Evolutionary conservation across 1,284 basidiomycete genomes (phyloP), one percentile per base, ranked within the genome.

Genomic region (Rhodotorula sp.): DNA sequence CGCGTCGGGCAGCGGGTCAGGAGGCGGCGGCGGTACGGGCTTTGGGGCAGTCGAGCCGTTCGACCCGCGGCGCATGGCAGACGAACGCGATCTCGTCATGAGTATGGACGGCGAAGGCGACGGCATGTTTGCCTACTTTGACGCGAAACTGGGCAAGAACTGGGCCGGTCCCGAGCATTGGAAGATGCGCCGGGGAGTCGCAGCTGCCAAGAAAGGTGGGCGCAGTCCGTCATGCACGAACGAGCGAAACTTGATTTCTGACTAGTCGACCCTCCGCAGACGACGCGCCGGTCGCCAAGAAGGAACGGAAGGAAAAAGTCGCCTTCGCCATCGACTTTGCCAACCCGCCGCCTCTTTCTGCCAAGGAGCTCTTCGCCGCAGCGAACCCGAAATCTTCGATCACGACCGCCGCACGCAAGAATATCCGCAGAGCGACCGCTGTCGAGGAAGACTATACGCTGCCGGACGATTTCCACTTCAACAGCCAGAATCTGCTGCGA

Each of bases 121-220:
- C 16, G 77, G 82, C 86, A 84, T 93, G 83, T 88, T 98, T 83
- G 93, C 95, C 78, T 97, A 97, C 82, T 97, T 99, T 80, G 95
- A 99, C 28, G 60, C 48, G 10, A 87, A 90, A 77, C 88, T 87
- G 79, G 95, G 90, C 79, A 97, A 93, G 85, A 95, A 94, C 77
- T 99, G 95, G 95, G 95, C 97, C 5, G 95, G 97, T 7, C 95
- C 95, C 16, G 93, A 98, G 80, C 97, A 99, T 81, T 99, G 95
- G 95, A 98, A 97, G 81, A 81, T 98, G 77, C 72, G 63, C 60
- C 70, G 62, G 54, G 72, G 65, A 49, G 72, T 49, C 45, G 48
- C 48, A 21, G 60, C 31, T 21, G 43, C 15, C 21, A 56, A 63
- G 62, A 76, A 71, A 54, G 71, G 71, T 62, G 55, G 61, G 67